phyloP scores from a whole-genome alignment of 148 eudicot genomes.

The Diospyros kaki region DNA sequence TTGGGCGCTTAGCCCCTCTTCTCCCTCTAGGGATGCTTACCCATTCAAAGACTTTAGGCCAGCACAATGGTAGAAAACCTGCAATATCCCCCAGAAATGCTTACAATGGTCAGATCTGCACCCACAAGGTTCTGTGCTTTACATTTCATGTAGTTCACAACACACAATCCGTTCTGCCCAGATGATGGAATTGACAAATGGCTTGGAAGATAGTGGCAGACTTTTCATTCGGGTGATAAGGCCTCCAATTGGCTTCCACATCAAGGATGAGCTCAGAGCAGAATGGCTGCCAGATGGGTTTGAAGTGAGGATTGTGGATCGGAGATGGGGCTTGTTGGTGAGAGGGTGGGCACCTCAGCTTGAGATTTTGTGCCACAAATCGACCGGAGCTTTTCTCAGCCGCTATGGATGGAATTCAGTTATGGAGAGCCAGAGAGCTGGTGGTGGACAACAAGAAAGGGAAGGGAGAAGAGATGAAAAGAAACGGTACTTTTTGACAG shows the following conservation, averaged over 20 bases:
- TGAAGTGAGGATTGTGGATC: conserved; percentile 31
- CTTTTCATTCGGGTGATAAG: conserved; percentile 75
- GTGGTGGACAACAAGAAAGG: conserved; percentile 45
- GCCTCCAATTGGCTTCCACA: conserved; percentile 60
- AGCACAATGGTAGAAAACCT: conserved; percentile 20
- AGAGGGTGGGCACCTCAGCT: conserved; percentile 66
- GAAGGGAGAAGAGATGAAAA: conserved; percentile 52
- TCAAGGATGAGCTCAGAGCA: conserved; percentile 35
- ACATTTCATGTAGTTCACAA: conserved; percentile 81
- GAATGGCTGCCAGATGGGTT: conserved; percentile 67
- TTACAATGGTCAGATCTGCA: conserved; percentile 44
- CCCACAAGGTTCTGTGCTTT: conserved; percentile 43
- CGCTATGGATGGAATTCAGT: conserved; percentile 72
- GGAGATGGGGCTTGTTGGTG: conserved; percentile 39
- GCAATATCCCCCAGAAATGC: conserved; percentile 36
- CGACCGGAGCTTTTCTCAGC: conserved; percentile 52
- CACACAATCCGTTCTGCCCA: conserved; percentile 53
- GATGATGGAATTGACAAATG: conserved; percentile 74
- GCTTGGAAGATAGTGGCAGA: conserved; percentile 55
- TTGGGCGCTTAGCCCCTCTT: conserved; percentile 66
- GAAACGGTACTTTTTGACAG: conserved; percentile 34
- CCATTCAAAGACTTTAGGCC: neutral
- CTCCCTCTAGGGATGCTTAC: conserved; percentile 29
- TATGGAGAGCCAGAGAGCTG: conserved; percentile 44
- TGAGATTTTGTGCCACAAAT: conserved; percentile 54